Conservation (phyloP, 805 yeast species). For the Starmerella khaoyaiensis region DNA sequence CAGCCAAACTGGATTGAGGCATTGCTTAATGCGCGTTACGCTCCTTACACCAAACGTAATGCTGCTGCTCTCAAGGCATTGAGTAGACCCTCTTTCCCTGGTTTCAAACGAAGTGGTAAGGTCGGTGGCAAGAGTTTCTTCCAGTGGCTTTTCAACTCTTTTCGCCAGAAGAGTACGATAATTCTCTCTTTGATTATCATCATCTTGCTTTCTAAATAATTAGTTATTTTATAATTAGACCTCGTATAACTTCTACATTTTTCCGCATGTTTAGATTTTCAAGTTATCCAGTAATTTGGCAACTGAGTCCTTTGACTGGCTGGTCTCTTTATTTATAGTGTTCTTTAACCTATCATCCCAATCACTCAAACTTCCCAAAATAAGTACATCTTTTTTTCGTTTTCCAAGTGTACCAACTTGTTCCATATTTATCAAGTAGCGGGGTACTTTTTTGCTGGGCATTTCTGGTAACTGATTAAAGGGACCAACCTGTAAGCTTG, state of each 20-base stretch:
- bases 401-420: conserved; percentile 54
- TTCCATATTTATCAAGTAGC: conserved; percentile 66
- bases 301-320: too few species aligned
- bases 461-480: conserved; percentile 75
- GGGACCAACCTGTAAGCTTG: conserved; percentile 80
- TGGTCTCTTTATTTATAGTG: not conserved
- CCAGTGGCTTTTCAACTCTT: conserved; percentile 4
- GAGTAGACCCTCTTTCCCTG: conserved; percentile 7
- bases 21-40: conserved; percentile 47
- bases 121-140: conserved; percentile 6
- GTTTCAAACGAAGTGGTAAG: conserved; percentile 14
- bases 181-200: too few species aligned
- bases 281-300: not conserved
- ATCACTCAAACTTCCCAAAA: conserved; percentile 51
- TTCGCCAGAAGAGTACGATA: conserved; percentile 4
- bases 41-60: conserved; percentile 40
- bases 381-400: conserved; percentile 48
- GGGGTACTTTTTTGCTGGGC: conserved; percentile 34
- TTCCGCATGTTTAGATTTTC: not conserved
- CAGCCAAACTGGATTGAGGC: conserved; percentile 56
- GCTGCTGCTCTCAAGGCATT: conserved; percentile 21
- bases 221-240: too few species aligned
- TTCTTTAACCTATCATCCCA: conserved; percentile 5
- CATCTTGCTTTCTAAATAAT: too few species aligned
- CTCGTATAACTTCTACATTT: not conserved